Evolutionary conservation across 257 asterid species (phyloP).

Genomic region (Salvia rosmarinus): DNA sequence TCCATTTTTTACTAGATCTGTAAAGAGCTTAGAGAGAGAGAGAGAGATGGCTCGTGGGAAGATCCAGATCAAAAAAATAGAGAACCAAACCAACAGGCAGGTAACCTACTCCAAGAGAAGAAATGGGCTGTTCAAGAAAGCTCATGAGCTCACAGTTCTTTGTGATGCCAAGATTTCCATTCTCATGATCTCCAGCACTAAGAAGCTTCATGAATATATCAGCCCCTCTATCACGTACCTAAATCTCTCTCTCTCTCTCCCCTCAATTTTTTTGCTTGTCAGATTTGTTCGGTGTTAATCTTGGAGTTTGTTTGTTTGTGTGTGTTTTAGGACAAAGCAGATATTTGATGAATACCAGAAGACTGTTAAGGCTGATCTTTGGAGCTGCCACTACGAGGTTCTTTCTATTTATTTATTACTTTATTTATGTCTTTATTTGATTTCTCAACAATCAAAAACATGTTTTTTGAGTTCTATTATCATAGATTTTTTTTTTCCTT

Average conservation of each 20-base stretch:
- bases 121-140: conserved; percentile 94
- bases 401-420: neutral
- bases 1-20: conserved; percentile 20
- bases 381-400: conserved; percentile 90
- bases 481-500: rapidly evolving
- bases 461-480: neutral
- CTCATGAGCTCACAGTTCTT: conserved; percentile 88
- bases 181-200: conserved; percentile 78
- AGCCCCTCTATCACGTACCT: conserved; percentile 68
- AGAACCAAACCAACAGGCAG: conserved; percentile 95
- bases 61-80: conserved; percentile 97
- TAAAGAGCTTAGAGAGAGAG: conserved; percentile 3
- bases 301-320: no score
- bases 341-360: conserved; percentile 78
- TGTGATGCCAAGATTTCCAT: conserved; percentile 94
- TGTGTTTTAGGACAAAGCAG: conserved; percentile 64
- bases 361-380: conserved; percentile 73
- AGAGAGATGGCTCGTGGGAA: conserved; percentile 87
- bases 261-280: no score
- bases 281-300: neutral
- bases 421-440: neutral
- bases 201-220: conserved; percentile 90
- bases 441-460: neutral
- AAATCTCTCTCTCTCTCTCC: neutral
- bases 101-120: conserved; percentile 97